Evolutionary conservation across 2,329 filamentous ascomycete genomes (phyloP), one percentile per base, ranked within the genome.

Genomic region (Nemania sp.): DNA sequence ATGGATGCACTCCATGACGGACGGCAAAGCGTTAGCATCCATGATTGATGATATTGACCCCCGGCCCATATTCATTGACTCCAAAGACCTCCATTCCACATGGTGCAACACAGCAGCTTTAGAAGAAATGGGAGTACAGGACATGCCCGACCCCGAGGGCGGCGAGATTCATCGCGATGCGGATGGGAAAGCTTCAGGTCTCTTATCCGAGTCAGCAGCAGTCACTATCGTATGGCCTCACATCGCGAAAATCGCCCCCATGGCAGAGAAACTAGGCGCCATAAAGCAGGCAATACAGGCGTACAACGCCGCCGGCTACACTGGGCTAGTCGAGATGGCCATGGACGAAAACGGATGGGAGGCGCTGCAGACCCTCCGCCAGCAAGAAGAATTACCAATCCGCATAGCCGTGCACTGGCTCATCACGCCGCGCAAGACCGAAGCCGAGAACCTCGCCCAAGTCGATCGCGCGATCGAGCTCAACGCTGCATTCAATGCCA

Each of bases 1-100:
- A 3, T 84, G 79, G 79, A 81, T 82, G 78, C 77, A 81, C 60
- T 73, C 66, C 23, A 82, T 81, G 78, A 81, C 80, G 1, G 70
- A 75, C 33, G 72, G 72, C n/a, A 69, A 74, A 36, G 78, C 79
- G 1, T 68, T 78, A 34, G 73, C 79, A 1, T 74, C 70, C 42
- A 76, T 77, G 69, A 67, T 84, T 6, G 80, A 83, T 61, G 75
- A 78, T 61, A 61, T 80, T 15, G 77, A 80, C 57, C 70, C 73
- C 1, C 69, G 79, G 30, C 79, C 80, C 0, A 78, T 84, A 45
- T 78, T 78, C 59, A 76, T 84, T 54, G 80, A 83, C 55, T 77
- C 79, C 3, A 82, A 82, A 64, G 80, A 83, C 56, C 63, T 83
- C 54, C 80, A 83, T 64, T 80, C 76, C 2, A 76, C 76, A 1